Conservation (phyloP, 1,284 basidiomycete genomes). For the Cerioporus squamosus region DNA sequence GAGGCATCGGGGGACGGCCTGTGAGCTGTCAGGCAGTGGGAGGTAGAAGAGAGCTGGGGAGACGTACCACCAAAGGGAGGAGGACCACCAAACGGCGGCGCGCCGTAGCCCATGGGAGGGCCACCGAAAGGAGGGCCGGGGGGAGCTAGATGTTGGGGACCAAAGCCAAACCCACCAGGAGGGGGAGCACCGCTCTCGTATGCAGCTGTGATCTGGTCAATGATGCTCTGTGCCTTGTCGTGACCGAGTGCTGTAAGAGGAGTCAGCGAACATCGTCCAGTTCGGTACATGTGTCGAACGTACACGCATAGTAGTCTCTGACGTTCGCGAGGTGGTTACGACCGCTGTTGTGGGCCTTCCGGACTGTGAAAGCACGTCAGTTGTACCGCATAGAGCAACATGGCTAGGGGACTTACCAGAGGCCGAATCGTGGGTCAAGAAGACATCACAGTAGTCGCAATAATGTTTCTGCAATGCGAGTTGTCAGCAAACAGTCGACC, state of each 20-base stretch:
- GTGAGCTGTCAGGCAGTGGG: constrained; percentile 12
- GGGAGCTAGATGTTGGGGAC: constrained; percentile 67
- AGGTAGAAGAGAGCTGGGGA: constrained; percentile 1
- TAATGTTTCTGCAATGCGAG: constrained; percentile 72
- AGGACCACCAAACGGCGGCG: constrained; percentile 42
- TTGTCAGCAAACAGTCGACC: not conserved
- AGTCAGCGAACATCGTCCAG: constrained; percentile 9
- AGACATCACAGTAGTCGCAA: constrained; percentile 94
- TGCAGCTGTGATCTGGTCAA: constrained; percentile 92
- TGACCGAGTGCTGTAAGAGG: constrained; percentile 80
- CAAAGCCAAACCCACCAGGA: constrained; percentile 81
- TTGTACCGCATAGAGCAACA: constrained; percentile 8
- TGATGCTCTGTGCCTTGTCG: constrained; percentile 95
- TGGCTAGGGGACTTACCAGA: constrained; percentile 57
- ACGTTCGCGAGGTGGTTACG: constrained; percentile 97
- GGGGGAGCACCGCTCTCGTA: constrained; percentile 88
- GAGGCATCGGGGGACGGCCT: constrained; percentile 76
- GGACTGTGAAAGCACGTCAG: constrained; percentile 57
- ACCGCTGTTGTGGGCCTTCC: constrained; percentile 97
- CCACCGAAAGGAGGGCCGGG: constrained; percentile 46
- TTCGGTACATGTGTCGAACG: constrained; percentile 31
- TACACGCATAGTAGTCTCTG: constrained; percentile 95
- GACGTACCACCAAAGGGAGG: constrained; percentile 55
- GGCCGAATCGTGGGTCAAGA: constrained; percentile 87
- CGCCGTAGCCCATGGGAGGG: constrained; percentile 54